Conservation (phyloP, 2,329 filamentous ascomycete genomes). For the Sclerotinia minor region DNA sequence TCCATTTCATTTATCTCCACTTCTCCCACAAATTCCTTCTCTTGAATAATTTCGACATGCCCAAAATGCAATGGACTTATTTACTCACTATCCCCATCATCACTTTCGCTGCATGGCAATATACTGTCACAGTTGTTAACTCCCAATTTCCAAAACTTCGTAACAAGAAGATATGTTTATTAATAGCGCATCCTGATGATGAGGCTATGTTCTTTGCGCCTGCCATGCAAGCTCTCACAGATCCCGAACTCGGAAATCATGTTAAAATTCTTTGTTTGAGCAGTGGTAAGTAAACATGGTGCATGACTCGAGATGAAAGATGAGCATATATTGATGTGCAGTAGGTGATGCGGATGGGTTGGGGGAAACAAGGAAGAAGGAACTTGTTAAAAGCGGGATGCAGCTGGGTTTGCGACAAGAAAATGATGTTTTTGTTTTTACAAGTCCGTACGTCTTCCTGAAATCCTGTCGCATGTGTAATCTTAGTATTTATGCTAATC, state of each 20-base stretch:
- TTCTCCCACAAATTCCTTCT: neutral
- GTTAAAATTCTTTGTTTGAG: conserved; percentile 93
- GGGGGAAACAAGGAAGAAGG: conserved; percentile 77
- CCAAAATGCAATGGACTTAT: conserved; percentile 38
- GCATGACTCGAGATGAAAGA: neutral
- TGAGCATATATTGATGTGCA: conserved; percentile 30
- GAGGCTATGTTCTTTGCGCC: conserved; percentile 99
- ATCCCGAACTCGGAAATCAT: conserved; percentile 79
- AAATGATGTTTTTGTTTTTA: conserved; percentile 82
- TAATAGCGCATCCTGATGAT: conserved; percentile 97
- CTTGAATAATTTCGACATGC: conserved; percentile 5
- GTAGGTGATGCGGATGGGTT: conserved; percentile 82
- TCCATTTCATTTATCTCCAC: neutral
- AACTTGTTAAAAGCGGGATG: conserved; percentile 78
- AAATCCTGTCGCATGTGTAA: neutral
- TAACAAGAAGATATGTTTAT: conserved; percentile 83
- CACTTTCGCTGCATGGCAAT: conserved; percentile 44
- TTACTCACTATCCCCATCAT: conserved; percentile 43
- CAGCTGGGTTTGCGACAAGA: conserved; percentile 71
- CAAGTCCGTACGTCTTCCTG: conserved; percentile 61
- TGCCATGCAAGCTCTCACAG: conserved; percentile 78
- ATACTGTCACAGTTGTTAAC: conserved; percentile 43
- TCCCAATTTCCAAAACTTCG: conserved; percentile 64
- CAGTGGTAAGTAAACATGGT: conserved; percentile 57
- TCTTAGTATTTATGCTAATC: conserved; percentile 17